Percentiles rank a stretch among this genome's conserved stretches.
These are phyloP conservation scores for Metschnikowia rubicola DNA, from an alignment of 805 yeast genomes.

Conservation along the genomic window DNA sequence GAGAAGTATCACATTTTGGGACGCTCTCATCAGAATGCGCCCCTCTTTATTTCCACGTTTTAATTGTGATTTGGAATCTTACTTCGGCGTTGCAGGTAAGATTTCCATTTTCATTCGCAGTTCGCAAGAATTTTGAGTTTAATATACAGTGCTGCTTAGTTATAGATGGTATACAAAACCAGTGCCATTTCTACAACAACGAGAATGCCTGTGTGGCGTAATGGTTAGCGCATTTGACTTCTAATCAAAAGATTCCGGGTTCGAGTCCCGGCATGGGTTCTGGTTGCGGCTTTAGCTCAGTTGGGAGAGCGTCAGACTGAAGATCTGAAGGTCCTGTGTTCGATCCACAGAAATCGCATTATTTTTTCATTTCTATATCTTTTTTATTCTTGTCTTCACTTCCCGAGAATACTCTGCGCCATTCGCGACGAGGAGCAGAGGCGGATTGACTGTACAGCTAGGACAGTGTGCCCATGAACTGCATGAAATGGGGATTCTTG, in stretches of 20 bases:
- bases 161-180: neutral
- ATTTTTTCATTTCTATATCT: slow-evolving; percentile 1
- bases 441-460: too few species aligned
- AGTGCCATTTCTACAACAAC: neutral
- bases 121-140: too few species aligned
- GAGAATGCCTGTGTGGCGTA: slow-evolving; percentile 17
- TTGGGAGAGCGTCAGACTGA: slow-evolving; percentile 25
- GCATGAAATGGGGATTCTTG: neutral
- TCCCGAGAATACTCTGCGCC: too few species aligned
- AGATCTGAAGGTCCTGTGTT: slow-evolving; percentile 25
- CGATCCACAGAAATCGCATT: slow-evolving; percentile 24
- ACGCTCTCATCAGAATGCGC: too few species aligned
- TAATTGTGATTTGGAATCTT: too few species aligned
- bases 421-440: too few species aligned
- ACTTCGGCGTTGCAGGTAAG: too few species aligned
- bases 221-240: slow-evolving; percentile 19
- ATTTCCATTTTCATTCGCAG: too few species aligned
- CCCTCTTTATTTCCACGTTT: too few species aligned
- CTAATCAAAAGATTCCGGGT: slow-evolving; percentile 19
- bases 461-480: neutral
- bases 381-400: neutral
- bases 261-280: slow-evolving; percentile 20
- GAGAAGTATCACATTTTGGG: too few species aligned
- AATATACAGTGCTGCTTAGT: too few species aligned
- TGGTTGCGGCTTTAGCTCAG: slow-evolving; percentile 20